Evolutionary conservation across 2,329 filamentous ascomycete genomes (phyloP), one percentile per base, ranked within the genome.

Genomic region (Mycosphaerella arachidis): DNA sequence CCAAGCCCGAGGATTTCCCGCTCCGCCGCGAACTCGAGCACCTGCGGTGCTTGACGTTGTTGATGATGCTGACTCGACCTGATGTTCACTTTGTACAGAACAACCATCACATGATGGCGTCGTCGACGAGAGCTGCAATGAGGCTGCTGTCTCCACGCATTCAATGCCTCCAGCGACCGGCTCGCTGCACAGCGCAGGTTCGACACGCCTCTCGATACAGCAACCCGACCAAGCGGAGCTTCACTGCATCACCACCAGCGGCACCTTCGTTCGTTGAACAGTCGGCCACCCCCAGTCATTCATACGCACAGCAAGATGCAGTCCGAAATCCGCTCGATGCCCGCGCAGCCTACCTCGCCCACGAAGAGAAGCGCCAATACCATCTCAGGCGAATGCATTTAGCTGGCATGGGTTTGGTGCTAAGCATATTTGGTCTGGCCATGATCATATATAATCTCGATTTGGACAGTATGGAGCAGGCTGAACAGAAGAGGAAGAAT

Each of bases 201-300:
- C 66, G 70, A 54, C 63, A 64, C 30, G 72, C 72, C 8, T 67
- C 68, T n/a, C 65, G 72, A 40, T 74, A 74, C 63, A 74, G 72
- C 66, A 70, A 72, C 53, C 71, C 72, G 13, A 50, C 66, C 37
- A 70, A 66, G 54, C 69, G 71, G 27, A 56, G 60, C 45, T 64
- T 67, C 43, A 56, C 68, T n/a, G 63, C 68, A 30, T 62, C 66
- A 13, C 59, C 67, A 3, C 53, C 65, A 10, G 62, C 63, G 43
- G 56, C 60, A 53, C 65, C 63, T 2, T 68, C 64, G 10, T 70
- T 71, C 53, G 57, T 65, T 9, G 64, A 63, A 20, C 55, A 57
- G 4, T 51, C 46, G 24, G 43, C 63, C 37, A 20, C 48, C 20
- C 20, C 54, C 8, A 53, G 52, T 45, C 51, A 62, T 53, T 50